These are phyloP conservation scores for Primulina eburnea DNA, from an alignment of 257 asterid species.

Conservation along the genomic window DNA sequence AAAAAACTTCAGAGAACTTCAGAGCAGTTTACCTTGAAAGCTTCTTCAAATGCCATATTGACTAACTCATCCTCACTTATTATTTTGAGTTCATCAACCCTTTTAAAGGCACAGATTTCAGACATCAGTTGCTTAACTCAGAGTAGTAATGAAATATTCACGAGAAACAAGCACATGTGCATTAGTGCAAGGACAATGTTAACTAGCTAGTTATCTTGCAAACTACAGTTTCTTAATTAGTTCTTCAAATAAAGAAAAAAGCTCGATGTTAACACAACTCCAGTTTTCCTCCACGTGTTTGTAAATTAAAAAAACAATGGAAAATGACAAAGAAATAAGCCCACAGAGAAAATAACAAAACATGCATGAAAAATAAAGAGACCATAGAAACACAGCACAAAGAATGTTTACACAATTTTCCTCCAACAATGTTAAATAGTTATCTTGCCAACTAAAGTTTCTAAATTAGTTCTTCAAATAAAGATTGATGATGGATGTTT, in stretches of 20 bases:
- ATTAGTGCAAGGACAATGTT: background rate
- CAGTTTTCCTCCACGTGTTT: background rate
- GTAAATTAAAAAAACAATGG: background rate
- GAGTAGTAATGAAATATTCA: slow-evolving; percentile 6
- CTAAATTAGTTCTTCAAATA: too few relatives aligned
- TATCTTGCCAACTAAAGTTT: background rate
- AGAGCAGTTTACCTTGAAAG: slow-evolving; percentile 64
- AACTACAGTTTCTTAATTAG: background rate
- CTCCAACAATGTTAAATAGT: background rate
- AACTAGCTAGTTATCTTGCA: slow-evolving; percentile 6
- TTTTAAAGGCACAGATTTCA: slow-evolving; percentile 28
- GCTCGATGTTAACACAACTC: background rate
- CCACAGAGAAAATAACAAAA: background rate
- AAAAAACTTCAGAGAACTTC: slow-evolving; percentile 13
- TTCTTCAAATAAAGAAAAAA: background rate
- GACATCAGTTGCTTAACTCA: slow-evolving; percentile 14
- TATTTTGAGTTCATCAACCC: slow-evolving; percentile 82
- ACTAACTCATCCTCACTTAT: slow-evolving; percentile 76
- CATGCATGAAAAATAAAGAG: background rate
- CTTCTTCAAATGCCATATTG: slow-evolving; percentile 73
- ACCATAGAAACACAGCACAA: slow-evolving; percentile 3
- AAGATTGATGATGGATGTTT: too few relatives aligned
- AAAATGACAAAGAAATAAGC: background rate
- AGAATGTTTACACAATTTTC: background rate
- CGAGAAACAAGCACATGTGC: background rate